phyloP scores from a whole-genome alignment of 352 stramenopile species.

The Phytophthora palmivora region DNA sequence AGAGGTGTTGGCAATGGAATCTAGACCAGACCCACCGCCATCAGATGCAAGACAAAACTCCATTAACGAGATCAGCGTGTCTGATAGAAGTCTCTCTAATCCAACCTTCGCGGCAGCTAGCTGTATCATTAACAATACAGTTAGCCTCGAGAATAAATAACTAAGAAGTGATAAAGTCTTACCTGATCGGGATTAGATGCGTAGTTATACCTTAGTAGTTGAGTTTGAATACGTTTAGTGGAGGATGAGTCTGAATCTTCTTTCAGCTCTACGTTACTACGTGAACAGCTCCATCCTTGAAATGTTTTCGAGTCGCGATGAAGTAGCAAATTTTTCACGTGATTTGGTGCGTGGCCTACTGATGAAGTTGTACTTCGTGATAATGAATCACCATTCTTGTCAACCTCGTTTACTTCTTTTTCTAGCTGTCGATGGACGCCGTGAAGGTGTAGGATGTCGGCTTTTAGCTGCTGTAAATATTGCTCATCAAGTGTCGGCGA shows the following conservation, averaged over 20 bases:
- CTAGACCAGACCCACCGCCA: background rate
- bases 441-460: constrained; percentile 56
- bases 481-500: constrained; percentile 34
- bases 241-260: constrained; percentile 1
- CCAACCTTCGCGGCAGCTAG: constrained; percentile 38
- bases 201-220: constrained; percentile 56
- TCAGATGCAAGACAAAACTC: constrained; percentile 20
- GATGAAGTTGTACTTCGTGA: constrained; percentile 1
- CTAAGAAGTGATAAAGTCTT: background rate
- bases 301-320: constrained; percentile 50
- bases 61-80: constrained; percentile 40
- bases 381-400: constrained; percentile 9
- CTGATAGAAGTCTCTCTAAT: constrained; percentile 42
- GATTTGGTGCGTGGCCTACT: constrained; percentile 34
- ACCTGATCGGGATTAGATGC: constrained; percentile 56
- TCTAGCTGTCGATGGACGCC: constrained; percentile 30
- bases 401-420: constrained; percentile 9
- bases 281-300: constrained; percentile 19
- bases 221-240: constrained; percentile 26
- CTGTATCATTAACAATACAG: constrained; percentile 23
- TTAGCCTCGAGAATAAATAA: background rate
- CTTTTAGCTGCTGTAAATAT: constrained; percentile 69
- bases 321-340: constrained; percentile 69
- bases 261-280: constrained; percentile 8
- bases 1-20: background rate